These are phyloP conservation scores for Begonia peltatifolia DNA, from an alignment of 306 rosid species.

Conservation along the genomic window DNA sequence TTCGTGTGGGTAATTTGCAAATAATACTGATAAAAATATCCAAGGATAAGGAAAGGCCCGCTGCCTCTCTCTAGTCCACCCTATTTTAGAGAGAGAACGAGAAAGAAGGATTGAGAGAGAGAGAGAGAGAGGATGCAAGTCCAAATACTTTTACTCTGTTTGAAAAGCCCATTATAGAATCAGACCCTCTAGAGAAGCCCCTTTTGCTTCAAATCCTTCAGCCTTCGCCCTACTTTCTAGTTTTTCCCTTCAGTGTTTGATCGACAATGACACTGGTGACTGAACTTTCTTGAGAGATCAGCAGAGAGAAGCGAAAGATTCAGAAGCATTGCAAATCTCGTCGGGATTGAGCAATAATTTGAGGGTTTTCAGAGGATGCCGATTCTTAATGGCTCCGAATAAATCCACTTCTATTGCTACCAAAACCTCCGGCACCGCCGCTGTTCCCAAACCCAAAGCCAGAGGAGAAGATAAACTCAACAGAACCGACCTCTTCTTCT, in stretches of 20 bases:
- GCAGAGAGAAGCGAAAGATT: neutral
- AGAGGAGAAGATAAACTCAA: constrained; percentile 1
- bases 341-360: constrained; percentile 6
- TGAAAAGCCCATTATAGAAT: too few relatives aligned
- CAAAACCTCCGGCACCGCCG: neutral
- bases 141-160: neutral
- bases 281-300: too few relatives aligned
- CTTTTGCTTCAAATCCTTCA: too few relatives aligned
- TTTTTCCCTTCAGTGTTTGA: too few relatives aligned
- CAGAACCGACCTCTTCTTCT: neutral
- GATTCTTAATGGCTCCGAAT: constrained; percentile 10
- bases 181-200: too few relatives aligned
- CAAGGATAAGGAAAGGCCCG: too few relatives aligned
- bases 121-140: neutral
- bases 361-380: constrained; percentile 21
- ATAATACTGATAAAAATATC: too few relatives aligned
- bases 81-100: neutral
- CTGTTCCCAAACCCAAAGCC: constrained; percentile 6
- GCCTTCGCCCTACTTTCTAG: too few relatives aligned
- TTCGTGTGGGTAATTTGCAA: too few relatives aligned
- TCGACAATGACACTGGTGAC: too few relatives aligned
- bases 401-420: constrained; percentile 11
- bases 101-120: constrained; percentile 3
- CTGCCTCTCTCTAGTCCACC: too few relatives aligned
- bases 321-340: constrained; percentile 1